Evolutionary conservation across 805 yeast genomes (phyloP), one percentile per base, ranked within the genome.

Genomic region (Maudiozyma turicensis): DNA sequence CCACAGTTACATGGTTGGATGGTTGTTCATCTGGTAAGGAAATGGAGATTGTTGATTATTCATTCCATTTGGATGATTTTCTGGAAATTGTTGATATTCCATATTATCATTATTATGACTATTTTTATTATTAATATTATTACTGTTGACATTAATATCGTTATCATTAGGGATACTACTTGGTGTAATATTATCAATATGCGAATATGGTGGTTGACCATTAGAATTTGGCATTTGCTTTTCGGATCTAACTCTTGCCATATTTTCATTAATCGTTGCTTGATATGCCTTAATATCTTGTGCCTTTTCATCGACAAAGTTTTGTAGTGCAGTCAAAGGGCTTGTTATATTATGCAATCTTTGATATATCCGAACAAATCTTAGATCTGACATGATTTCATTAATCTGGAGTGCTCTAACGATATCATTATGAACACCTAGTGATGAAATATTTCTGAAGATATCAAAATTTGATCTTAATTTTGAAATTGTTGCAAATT

Each of bases 371-470:
- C 85, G 80, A 48, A 88, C 67, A 6, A 84, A 80, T 48, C 77
- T 75, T 53, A 87, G 71, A 52, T 79, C 78, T 0, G 88, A 73
- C 87, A 88, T 84, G 8, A 83, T 82, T 63, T 86, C 93, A 40
- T 88, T 76, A 5, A 85, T 78, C 63, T 86, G 91, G 67, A 87
- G 66, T 26, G 82, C 72, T 51, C 91, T 69, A 78, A 86, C 76
- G 6, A 86, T 80, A 39, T 75, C 74, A 46, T 77, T 81, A 48
- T 79, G 81, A 5, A 84, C 64, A 0, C 95, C 95, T 53, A 76
- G 76, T 48, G 74, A 73, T 5, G 81, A 70, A 48, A 81, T 66
- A 40, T 69, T 68, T 43, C 72, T 69, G 52, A 72, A 72, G 0
- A 82, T 80, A 40, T 68, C 66, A 39, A 73, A 70, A 35, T 68